Conservation (phyloP, 257 asterid species). For the Mentha longifolia region DNA sequence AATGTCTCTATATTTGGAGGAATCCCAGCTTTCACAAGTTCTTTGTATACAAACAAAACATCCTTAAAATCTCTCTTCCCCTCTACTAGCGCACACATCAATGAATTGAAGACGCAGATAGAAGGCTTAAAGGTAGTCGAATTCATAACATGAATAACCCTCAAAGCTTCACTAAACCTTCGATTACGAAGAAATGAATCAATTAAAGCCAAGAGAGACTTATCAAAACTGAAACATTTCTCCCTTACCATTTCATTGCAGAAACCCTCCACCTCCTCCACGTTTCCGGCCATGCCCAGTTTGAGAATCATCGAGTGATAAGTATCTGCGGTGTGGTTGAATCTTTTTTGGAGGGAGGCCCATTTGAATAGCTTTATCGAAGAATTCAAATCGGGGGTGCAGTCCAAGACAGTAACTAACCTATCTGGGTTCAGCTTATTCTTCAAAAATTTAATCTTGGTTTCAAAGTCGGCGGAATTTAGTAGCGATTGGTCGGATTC, state of each 20-base stretch:
- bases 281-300: constrained; percentile 73
- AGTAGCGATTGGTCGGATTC: constrained; percentile 49
- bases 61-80: constrained; percentile 68
- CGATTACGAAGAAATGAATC: constrained; percentile 55
- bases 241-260: constrained; percentile 71
- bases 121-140: constrained; percentile 57
- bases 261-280: constrained; percentile 74
- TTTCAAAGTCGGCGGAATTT: constrained; percentile 50
- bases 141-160: constrained; percentile 67
- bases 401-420: constrained; percentile 52
- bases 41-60: constrained; percentile 82
- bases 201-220: constrained; percentile 54
- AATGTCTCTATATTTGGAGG: constrained; percentile 64
- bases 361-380: constrained; percentile 73
- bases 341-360: constrained; percentile 73
- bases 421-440: constrained; percentile 62
- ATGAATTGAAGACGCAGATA: constrained; percentile 46
- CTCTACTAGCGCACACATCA: constrained; percentile 65
- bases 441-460: constrained; percentile 56
- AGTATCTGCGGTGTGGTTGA: constrained; percentile 61
- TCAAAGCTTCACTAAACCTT: constrained; percentile 67
- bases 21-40: constrained; percentile 77
- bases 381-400: constrained; percentile 70
- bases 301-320: constrained; percentile 69
- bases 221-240: constrained; percentile 54